These are phyloP conservation scores for Pythium aristosporum DNA, from an alignment of 352 stramenopile genomes.

Conservation along the genomic window DNA sequence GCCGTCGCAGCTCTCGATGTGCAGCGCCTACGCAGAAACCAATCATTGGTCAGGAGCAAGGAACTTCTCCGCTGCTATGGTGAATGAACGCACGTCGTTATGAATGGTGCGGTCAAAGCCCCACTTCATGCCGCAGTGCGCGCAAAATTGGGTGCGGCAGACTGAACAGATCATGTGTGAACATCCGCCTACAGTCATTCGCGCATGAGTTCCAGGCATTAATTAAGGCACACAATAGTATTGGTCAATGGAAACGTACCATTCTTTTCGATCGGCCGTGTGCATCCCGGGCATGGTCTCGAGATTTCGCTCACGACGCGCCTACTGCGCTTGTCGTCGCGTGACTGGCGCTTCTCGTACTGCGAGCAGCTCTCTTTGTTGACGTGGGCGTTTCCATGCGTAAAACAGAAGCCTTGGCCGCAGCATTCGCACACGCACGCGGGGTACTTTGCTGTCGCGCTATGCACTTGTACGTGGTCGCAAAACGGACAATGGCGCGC, in stretches of 20 bases:
- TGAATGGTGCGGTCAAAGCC: not conserved
- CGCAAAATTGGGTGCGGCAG: conserved; percentile 88
- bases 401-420: conserved; percentile 80
- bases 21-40: conserved; percentile 15
- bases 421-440: conserved; percentile 47
- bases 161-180: conserved; percentile 92
- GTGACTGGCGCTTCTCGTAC: conserved; percentile 78
- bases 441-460: conserved; percentile 42
- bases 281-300: conserved; percentile 86
- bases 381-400: too few relatives aligned
- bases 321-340: conserved; percentile 51
- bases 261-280: conserved; percentile 87
- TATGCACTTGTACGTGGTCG: conserved; percentile 51
- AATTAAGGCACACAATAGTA: not conserved
- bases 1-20: conserved; percentile 1
- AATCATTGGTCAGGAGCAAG: not conserved
- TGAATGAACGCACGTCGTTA: not conserved
- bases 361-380: conserved; percentile 63
- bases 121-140: conserved; percentile 59
- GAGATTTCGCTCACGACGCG: conserved; percentile 42
- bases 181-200: conserved; percentile 54
- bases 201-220: not conserved
- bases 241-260: not conserved
- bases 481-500: conserved; percentile 64
- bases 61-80: not conserved